These are phyloP conservation scores for Lepidium didymum DNA, from an alignment of 345 rosid genomes.

Conservation along the genomic window DNA sequence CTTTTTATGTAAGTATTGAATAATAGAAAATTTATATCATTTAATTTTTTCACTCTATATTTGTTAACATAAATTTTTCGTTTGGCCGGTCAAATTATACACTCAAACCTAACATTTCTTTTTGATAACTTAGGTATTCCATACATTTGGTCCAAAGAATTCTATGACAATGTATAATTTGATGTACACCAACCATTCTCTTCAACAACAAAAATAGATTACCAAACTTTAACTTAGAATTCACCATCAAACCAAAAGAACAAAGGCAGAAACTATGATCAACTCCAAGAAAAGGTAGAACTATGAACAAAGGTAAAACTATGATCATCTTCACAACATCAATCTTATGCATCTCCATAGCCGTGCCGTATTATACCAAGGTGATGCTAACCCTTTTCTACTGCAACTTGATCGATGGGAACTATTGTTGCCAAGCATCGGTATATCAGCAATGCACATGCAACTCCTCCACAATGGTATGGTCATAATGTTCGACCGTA, in stretches of 20 bases:
- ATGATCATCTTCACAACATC: slow-evolving; percentile 3
- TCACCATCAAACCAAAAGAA: slow-evolving; percentile 20
- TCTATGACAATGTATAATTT: not conserved
- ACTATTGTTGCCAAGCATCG: slow-evolving; percentile 41
- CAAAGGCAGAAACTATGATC: slow-evolving; percentile 11
- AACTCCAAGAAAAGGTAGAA: slow-evolving; percentile 3
- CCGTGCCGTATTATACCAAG: not conserved
- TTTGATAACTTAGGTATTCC: too few relatives aligned
- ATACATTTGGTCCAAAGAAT: too few relatives aligned
- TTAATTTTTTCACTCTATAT: too few relatives aligned
- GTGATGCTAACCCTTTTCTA: not conserved
- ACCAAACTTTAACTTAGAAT: slow-evolving; percentile 23
- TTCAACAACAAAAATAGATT: slow-evolving; percentile 14
- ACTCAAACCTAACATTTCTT: too few relatives aligned
- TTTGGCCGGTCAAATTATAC: too few relatives aligned
- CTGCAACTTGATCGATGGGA: slow-evolving; percentile 26
- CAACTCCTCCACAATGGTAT: slow-evolving; percentile 58
- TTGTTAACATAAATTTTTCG: too few relatives aligned
- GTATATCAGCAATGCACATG: slow-evolving; percentile 91
- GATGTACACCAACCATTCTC: slow-evolving; percentile 11
- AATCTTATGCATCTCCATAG: slow-evolving; percentile 10
- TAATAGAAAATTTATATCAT: too few relatives aligned
- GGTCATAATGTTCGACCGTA: slow-evolving; percentile 77
- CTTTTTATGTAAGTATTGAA: too few relatives aligned
- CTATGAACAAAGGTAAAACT: too few relatives aligned